Evolutionary conservation across 2,329 filamentous ascomycete genomes (phyloP).

Genomic region (Lachnellula hyalina): DNA sequence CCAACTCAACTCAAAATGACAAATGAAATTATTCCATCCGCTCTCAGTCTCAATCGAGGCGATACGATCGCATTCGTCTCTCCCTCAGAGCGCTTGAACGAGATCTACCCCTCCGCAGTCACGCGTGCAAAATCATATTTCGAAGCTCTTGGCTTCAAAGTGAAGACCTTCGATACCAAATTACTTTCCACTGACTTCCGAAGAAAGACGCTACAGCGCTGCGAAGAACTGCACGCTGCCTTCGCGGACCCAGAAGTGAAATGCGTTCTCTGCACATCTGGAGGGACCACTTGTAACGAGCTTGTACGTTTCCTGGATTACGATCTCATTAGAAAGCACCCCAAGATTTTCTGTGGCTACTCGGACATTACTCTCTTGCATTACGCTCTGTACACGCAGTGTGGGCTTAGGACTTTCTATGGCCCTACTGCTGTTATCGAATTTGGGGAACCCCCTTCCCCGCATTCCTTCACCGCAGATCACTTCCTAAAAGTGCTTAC

Average conservation of each 20-base stretch:
- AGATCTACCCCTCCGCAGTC: slow-evolving; percentile 17
- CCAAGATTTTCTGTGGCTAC: slow-evolving; percentile 32
- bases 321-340: slow-evolving; percentile 24
- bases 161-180: slow-evolving; percentile 18
- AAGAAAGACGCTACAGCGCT: slow-evolving; percentile 10
- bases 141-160: slow-evolving; percentile 13
- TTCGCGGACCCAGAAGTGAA: slow-evolving; percentile 22
- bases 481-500: slow-evolving; percentile 19
- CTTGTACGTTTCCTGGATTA: slow-evolving; percentile 28
- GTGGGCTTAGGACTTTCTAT: slow-evolving; percentile 28
- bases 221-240: slow-evolving; percentile 22
- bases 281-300: slow-evolving; percentile 26
- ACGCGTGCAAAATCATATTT: slow-evolving; percentile 14
- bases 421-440: slow-evolving; percentile 25
- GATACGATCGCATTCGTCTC: slow-evolving; percentile 31
- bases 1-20: background rate
- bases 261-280: slow-evolving; percentile 28
- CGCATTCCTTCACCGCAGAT: slow-evolving; percentile 15
- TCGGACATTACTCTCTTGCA: slow-evolving; percentile 30
- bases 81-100: slow-evolving; percentile 27
- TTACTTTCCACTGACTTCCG: slow-evolving; percentile 3
- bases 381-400: slow-evolving; percentile 20
- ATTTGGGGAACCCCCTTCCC: slow-evolving; percentile 22
- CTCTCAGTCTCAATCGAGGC: slow-evolving; percentile 20
- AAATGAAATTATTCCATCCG: slow-evolving; percentile 10